phyloP scores from a whole-genome alignment of 306 rosid species.

The Nissolia schottii region DNA sequence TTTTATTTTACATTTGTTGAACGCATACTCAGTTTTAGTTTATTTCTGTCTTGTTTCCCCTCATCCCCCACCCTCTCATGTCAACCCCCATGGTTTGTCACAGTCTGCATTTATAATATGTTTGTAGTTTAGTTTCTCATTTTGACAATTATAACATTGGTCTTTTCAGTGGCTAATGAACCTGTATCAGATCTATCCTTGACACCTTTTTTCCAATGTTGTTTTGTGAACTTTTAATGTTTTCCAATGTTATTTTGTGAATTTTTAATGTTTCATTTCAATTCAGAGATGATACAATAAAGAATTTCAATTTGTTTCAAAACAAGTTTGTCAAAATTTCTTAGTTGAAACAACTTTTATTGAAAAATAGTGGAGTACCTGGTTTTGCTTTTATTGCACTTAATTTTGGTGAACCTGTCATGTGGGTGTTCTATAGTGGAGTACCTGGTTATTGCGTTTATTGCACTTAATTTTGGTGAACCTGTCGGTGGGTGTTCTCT shows the following conservation, averaged over 20 bases:
- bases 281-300: not conserved
- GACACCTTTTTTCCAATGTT: not conserved
- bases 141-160: not conserved
- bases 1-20: not conserved
- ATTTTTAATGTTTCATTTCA: not conserved
- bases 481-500: not conserved
- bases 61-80: not conserved
- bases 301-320: not conserved
- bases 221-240: not conserved
- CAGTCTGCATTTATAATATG: not conserved
- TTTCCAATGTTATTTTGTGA: not conserved
- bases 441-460: not conserved
- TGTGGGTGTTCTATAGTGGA: not conserved
- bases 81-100: not conserved
- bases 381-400: not conserved
- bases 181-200: not conserved
- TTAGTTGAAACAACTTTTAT: not conserved
- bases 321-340: not conserved
- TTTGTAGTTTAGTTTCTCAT: constrained; percentile 5
- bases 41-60: not conserved
- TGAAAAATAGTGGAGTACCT: not conserved
- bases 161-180: not conserved
- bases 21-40: not conserved
- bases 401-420: not conserved
- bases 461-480: not conserved